Evolutionary conservation across 164 flowering plant genomes (phyloP), one percentile per base, ranked within the genome.

Genomic region (Umbellularia californica): DNA sequence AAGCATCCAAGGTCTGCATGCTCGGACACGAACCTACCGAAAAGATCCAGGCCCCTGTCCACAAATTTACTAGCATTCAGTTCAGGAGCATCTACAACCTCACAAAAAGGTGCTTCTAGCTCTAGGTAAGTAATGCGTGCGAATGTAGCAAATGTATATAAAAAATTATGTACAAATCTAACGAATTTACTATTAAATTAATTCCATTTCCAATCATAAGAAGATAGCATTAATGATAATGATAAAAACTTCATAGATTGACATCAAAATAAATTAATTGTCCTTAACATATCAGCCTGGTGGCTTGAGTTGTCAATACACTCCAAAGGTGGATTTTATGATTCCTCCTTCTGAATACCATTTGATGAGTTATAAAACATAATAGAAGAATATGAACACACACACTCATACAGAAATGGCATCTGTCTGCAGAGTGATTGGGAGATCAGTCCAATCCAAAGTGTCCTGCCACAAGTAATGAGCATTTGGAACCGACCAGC

Each of bases 401-500:
- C 35, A 30, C 35, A 30, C 5, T 30, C 35, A 82, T 82, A 92
- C 99, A 79, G 84, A 47, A 70, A 87, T 64, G 70, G 92, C 97
- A 88, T 90, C 92, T 69, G 96, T 98, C 74, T 92, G 94, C 70
- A 95, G 68, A 41, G 87, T 89, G 73, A 95, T 86, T 15, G 89
- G 79, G 69, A 92, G 78, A 82, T 90, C 97, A 70, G 94, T 88
- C 84, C 89, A 84, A 77, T 93, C 99, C 64, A 92, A 97, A 20
- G 92, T 90, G 81, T 93, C 99, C 85, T 76, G 99, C 86, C 14
- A 93, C 93, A 79, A 92, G 90, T 81, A 95, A 80, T 68, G 96
- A 93, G 83, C 99, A 95, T 77, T 85, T 89, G 5, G 94, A 85
- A 86, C 87, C 87, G 67, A 88, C 90, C 50, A 84, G 64, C 20